Evolutionary conservation across 2,329 filamentous ascomycete genomes (phyloP), one percentile per base, ranked within the genome.

Genomic region (Colletotrichum neosansevieriae): DNA sequence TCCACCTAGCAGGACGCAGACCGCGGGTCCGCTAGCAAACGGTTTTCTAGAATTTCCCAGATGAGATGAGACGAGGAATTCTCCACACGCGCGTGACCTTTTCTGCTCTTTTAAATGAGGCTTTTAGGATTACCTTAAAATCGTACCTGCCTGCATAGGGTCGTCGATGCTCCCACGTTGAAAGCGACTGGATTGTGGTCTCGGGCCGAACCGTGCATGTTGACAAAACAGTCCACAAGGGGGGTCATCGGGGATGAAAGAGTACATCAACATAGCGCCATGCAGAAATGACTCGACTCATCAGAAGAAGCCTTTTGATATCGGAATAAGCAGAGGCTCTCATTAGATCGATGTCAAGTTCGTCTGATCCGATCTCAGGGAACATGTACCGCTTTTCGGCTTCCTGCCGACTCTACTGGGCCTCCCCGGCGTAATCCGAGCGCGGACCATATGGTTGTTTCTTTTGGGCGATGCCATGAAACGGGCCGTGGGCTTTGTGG

Each of bases 161-260:
- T 3, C 21, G 12, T 34, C 13, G 3, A 15, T 49, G 32, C 12
- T 32, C 34, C 38, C 49, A 66, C 49, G 42, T 60, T 60, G 66
- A 29, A 6, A 49, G 24, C 56, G 42, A 36, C 50, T 56, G 21
- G 21, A 34, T 19, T 17, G 29, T 66, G 62, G 15, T 50, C 56
- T 57, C 66, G 66, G 62, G 61, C 66, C 66, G 66, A 66, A 69
- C 56, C 32, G 62, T 69, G 66, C 66, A 69, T 53, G 12, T 54
- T 66, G 47, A 51, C 42, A 44, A 51, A 65, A 56, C 10, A 45
- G 15, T 24, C 7, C 9, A 36, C 6, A 7, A 17, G 19, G 15
- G 38, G 4, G 47, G 21, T 17, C 1, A 17, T 36, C 49, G 66
- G 66, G 61, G 56, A 69, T 29, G 61, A 60, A 50, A 6, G 6